Evolutionary conservation across 345 rosid species (phyloP).

Genomic region (Salix koriyanagi): DNA sequence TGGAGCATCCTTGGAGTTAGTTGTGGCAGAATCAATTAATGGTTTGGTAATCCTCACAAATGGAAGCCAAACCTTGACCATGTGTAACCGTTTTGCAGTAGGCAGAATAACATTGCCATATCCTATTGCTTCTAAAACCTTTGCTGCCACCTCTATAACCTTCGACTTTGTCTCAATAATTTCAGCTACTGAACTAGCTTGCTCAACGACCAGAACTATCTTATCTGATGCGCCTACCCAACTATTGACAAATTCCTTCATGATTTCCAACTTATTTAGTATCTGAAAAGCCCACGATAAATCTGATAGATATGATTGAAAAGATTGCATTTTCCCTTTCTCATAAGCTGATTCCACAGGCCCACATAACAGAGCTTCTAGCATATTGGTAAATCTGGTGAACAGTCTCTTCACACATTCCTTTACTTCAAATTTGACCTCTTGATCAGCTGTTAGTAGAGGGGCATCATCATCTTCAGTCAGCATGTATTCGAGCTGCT

Average conservation of each 20-base stretch:
- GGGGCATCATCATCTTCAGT: constrained; percentile 91
- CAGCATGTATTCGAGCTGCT: constrained; percentile 86
- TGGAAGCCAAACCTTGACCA: constrained; percentile 84
- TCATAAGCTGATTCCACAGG: constrained; percentile 25
- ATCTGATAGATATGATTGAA: constrained; percentile 54
- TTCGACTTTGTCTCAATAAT: constrained; percentile 45
- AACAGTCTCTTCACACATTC: constrained; percentile 52
- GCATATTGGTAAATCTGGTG: constrained; percentile 41
- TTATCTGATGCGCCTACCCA: constrained; percentile 81
- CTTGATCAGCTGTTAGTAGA: constrained; percentile 48
- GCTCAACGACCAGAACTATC: constrained; percentile 41
- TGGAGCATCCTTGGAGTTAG: constrained; percentile 27
- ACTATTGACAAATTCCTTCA: constrained; percentile 60
- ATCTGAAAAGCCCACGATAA: constrained; percentile 72
- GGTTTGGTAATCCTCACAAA: constrained; percentile 66
- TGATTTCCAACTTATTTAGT: constrained; percentile 62
- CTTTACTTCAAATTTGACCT: constrained; percentile 57
- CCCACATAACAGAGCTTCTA: constrained; percentile 41
- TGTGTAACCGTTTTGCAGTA: constrained; percentile 53
- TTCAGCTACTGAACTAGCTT: constrained; percentile 29
- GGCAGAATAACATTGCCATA: constrained; percentile 72
- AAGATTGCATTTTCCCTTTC: constrained; percentile 27
- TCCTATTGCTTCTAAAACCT: constrained; percentile 74
- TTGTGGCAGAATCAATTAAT: constrained; percentile 40
- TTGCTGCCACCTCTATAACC: constrained; percentile 60